Percentiles rank a stretch among this genome's conserved stretches.
Conservation (phyloP, 768 basidiomycete genomes). For the Boletus rufocinnamomeus region DNA sequence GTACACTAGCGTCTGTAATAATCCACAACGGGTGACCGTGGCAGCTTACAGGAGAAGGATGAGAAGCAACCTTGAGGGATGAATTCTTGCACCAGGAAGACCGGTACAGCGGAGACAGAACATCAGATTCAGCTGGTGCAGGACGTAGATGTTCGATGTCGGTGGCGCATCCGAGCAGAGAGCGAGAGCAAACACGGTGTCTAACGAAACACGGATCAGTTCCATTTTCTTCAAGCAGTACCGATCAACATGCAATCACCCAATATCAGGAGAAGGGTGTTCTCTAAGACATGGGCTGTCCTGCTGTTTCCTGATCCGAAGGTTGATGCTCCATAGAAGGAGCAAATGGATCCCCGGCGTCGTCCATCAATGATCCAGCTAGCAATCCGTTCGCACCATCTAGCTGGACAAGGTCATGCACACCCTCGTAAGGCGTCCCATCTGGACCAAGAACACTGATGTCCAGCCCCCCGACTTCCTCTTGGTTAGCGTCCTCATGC, state of each 20-base stretch:
- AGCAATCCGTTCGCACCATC: conserved; percentile 53
- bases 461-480: conserved; percentile 54
- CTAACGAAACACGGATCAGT: conserved; percentile 9
- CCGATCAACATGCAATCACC: conserved; percentile 12
- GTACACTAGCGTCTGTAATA: conserved; percentile 1
- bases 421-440: conserved; percentile 55
- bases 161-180: not conserved
- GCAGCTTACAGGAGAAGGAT: not conserved
- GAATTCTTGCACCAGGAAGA: not conserved
- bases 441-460: conserved; percentile 68
- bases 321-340: conserved; percentile 25
- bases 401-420: conserved; percentile 58
- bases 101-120: not conserved
- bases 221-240: not conserved
- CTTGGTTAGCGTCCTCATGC: conserved; percentile 34
- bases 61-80: not conserved
- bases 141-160: not conserved
- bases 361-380: conserved; percentile 62
- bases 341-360: conserved; percentile 61
- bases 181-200: not conserved
- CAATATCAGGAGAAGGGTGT: not conserved
- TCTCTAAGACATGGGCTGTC: conserved; percentile 5
- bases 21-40: not conserved
- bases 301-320: conserved; percentile 15
- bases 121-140: not conserved